Conservation (phyloP, 2,329 filamentous ascomycete genomes). For the Arachnopeziza araneosa region DNA sequence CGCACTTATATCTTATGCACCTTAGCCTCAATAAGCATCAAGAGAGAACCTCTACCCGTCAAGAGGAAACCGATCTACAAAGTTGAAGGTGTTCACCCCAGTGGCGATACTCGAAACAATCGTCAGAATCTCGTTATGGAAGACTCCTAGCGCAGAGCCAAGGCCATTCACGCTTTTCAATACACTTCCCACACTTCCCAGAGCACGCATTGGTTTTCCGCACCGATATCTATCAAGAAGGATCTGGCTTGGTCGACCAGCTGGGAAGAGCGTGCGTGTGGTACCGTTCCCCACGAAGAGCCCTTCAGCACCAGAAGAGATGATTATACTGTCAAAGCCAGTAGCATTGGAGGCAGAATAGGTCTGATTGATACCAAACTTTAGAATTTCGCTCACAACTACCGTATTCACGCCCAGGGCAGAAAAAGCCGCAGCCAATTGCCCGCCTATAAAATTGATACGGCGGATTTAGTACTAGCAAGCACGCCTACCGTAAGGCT, state of each 20-base stretch:
- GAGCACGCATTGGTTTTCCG: constrained; percentile 62
- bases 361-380: constrained; percentile 51
- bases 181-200: constrained; percentile 39
- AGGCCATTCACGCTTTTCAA: not conserved
- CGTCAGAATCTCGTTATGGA: constrained; percentile 41
- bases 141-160: constrained; percentile 23
- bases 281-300: constrained; percentile 42
- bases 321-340: constrained; percentile 57
- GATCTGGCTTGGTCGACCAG: constrained; percentile 58
- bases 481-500: constrained; percentile 61
- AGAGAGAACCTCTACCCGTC: constrained; percentile 35
- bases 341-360: constrained; percentile 61
- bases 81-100: constrained; percentile 60
- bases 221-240: constrained; percentile 58
- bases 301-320: constrained; percentile 46
- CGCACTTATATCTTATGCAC: no score
- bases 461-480: constrained; percentile 38
- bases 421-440: constrained; percentile 45
- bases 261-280: constrained; percentile 53
- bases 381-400: constrained; percentile 56
- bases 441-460: constrained; percentile 42
- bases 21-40: no score
- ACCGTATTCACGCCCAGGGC: constrained; percentile 48
- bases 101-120: constrained; percentile 46
- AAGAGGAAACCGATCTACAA: constrained; percentile 56